A percentile compares a stretch with the other conserved stretches of the same genome.
Evolutionary conservation across 805 yeast species (phyloP).

Genomic region (Priceomyces medius): DNA sequence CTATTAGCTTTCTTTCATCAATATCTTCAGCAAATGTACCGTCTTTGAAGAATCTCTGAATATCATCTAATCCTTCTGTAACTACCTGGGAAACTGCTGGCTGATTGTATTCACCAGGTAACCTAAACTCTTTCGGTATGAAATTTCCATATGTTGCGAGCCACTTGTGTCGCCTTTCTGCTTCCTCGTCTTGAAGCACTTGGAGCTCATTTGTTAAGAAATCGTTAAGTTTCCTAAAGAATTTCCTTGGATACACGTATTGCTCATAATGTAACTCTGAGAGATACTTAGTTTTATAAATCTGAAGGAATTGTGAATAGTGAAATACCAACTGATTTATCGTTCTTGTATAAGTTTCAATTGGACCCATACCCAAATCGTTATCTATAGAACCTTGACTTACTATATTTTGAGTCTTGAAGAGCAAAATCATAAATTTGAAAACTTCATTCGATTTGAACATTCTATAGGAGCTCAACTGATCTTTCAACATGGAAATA

Average conservation of each 20-base stretch:
- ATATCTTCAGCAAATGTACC: constrained; percentile 15
- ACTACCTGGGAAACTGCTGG: constrained; percentile 41
- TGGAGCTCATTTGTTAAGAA: constrained; percentile 34
- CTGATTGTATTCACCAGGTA: constrained; percentile 37
- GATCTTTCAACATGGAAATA: constrained; percentile 14
- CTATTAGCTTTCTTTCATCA: constrained; percentile 22
- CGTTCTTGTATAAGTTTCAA: constrained; percentile 23
- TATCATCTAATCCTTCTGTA: constrained; percentile 41
- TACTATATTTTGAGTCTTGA: constrained; percentile 15
- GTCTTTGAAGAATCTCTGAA: constrained; percentile 13
- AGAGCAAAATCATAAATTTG: constrained; percentile 20
- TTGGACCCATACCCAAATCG: constrained; percentile 11
- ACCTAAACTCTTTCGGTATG: constrained; percentile 37
- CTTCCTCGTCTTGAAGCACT: constrained; percentile 33
- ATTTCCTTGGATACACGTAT: constrained; percentile 38
- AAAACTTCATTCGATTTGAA: constrained; percentile 27
- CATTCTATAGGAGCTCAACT: constrained; percentile 15
- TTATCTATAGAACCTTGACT: constrained; percentile 11
- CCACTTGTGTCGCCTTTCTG: constrained; percentile 36
- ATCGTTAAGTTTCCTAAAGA: constrained; percentile 28
- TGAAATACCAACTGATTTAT: constrained; percentile 32
- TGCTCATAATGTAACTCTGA: constrained; percentile 40
- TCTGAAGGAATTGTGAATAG: constrained; percentile 32
- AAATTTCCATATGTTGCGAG: constrained; percentile 37
- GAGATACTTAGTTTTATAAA: constrained; percentile 36